phyloP scores from a whole-genome alignment of 805 yeast genomes.

The Candida odintsovae region DNA sequence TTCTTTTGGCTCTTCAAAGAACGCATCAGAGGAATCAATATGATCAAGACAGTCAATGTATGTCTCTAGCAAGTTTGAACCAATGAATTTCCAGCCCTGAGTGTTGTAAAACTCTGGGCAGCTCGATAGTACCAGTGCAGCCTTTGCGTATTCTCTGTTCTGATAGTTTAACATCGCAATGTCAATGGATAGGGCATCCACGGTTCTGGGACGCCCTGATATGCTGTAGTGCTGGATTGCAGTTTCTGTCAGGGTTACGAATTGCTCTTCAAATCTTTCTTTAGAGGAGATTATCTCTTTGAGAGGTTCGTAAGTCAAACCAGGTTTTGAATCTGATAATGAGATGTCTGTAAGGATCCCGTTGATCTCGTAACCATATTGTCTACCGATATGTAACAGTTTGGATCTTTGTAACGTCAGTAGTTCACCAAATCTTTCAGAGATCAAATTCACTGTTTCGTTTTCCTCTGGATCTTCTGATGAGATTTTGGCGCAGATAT shows the following conservation, averaged over 20 bases:
- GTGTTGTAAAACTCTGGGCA: constrained; percentile 63
- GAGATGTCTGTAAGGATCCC: constrained; percentile 25
- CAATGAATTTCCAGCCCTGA: constrained; percentile 72
- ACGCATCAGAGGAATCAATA: constrained; percentile 22
- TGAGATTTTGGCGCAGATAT: constrained; percentile 11
- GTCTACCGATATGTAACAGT: constrained; percentile 29
- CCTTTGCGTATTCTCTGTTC: constrained; percentile 47
- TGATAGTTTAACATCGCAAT: constrained; percentile 66
- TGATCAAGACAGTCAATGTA: constrained; percentile 65
- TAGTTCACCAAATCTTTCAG: constrained; percentile 44
- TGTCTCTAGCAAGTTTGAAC: constrained; percentile 56
- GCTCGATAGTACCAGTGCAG: constrained; percentile 57
- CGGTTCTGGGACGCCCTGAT: constrained; percentile 55
- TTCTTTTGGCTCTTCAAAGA: constrained; percentile 11
- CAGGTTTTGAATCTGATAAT: background rate
- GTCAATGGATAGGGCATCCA: constrained; percentile 72
- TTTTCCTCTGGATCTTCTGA: constrained; percentile 10
- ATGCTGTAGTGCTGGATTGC: constrained; percentile 47
- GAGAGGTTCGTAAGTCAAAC: constrained; percentile 15
- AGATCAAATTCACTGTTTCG: constrained; percentile 20
- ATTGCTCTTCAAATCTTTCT: constrained; percentile 34
- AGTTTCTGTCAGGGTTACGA: constrained; percentile 48
- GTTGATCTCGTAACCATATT: constrained; percentile 24
- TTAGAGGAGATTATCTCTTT: constrained; percentile 24
- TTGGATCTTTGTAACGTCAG: constrained; percentile 42